Conservation (phyloP, 176 grass and related monocot species). For the Tuctoria greenei region DNA sequence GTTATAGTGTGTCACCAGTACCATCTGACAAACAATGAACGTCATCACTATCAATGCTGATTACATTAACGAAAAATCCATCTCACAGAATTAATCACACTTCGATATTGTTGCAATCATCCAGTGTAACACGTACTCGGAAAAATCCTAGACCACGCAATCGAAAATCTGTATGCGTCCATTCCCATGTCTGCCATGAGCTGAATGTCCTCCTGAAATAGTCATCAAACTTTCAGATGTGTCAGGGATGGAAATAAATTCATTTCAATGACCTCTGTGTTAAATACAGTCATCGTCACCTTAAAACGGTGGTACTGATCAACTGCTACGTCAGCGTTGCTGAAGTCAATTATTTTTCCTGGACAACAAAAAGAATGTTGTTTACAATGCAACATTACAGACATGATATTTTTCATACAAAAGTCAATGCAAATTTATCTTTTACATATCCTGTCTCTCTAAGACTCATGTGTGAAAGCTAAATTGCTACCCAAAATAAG, state of each 20-base stretch:
- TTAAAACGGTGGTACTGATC: slow-evolving; percentile 91
- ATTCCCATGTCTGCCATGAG: slow-evolving; percentile 95
- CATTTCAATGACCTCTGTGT: background rate
- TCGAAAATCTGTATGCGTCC: slow-evolving; percentile 93
- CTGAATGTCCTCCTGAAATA: slow-evolving; percentile 75
- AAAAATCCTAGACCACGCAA: slow-evolving; percentile 84
- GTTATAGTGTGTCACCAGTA: slow-evolving; percentile 77
- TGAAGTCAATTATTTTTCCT: slow-evolving; percentile 91
- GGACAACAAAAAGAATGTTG: background rate
- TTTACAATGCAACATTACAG: background rate
- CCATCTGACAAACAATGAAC: slow-evolving; percentile 54
- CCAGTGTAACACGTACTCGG: slow-evolving; percentile 47
- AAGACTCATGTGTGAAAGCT: too few species aligned
- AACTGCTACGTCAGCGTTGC: slow-evolving; percentile 85
- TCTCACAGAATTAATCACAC: background rate
- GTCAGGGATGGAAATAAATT: background rate
- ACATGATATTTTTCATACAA: background rate
- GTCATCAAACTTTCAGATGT: background rate
- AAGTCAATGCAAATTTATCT: too few species aligned
- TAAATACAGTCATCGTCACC: slow-evolving; percentile 26
- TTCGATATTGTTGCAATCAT: background rate
- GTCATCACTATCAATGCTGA: background rate
- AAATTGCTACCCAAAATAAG: too few species aligned
- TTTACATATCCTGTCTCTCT: too few species aligned
- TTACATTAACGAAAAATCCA: background rate